Base-by-base conservation (phyloP, 1,284 basidiomycete genomes). In the Cutaneotrichosporon sp. region DNA sequence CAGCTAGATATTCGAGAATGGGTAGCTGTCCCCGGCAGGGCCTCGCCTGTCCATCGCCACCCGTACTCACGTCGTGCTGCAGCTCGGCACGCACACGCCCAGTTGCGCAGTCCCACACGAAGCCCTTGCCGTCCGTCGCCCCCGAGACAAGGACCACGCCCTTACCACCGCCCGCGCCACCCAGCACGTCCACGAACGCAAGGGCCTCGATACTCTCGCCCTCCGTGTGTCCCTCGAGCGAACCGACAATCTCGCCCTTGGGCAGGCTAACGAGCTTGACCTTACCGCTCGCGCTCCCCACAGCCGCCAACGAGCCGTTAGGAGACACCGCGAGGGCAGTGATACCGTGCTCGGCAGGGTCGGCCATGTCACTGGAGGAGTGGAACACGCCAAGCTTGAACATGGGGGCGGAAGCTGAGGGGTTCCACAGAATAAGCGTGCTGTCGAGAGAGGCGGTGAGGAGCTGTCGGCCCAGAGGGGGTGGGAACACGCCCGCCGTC, bases 141-240 rank as follows among this genome's bases (percentile, higher is more conserved):
- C 90, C 94, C 1, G 91, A 94, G 1, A 94, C 87, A 32, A 90
- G 68, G 11, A 81, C 90, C 16, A 91, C 86, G 36, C 89, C 86
- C 64, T 84, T 83, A 84, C 88, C 55, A 51, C 78, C 67, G 38
- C 74, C 55, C 76, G 84, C 13, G 79, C 84, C 49, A 71, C 86
- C 86, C 31, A 88, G 80, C 57, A 96, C 81, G 71, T 93, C 90
- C 53, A 96, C 85, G 75, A 97, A 98, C 60, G 86, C 86, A 40
- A 97, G 85, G 0, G 89, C 88, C 82, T 99, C 97, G 38, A 99
- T 87, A 69, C 90, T 93, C 75, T 97, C 92, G 50, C 88, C 92
- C 69, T 93, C 88, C 2, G 86, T 84, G 74, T 98, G 96, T 0
- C 92, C 92, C 52, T 88, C 87, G 14, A 98, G 85, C 5, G 87